Evolutionary conservation across 2,329 filamentous ascomycete species (phyloP), one percentile per base, ranked within the genome.

Genomic region (Monosporascus sp.): DNA sequence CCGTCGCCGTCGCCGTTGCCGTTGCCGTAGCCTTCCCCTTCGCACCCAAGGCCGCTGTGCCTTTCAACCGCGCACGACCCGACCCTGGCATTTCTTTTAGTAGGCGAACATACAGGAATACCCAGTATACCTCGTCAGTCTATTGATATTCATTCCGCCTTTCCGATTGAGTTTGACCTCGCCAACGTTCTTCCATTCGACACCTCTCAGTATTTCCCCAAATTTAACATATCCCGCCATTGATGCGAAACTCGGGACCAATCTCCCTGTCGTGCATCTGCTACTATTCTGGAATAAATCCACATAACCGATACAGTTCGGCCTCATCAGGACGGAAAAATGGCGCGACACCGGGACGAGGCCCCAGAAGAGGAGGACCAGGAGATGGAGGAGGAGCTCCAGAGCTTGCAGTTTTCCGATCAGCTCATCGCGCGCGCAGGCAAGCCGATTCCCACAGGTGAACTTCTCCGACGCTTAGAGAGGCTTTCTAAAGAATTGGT

Each of bases 371-470:
- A 70, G 37, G 72, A 69, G 37, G 68, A 69, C 37, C 63, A 72
- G 56, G 69, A 72, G 56, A 70, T 71, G 61, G 68, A 69, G 28
- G 69, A 69, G 37, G 70, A 72, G 53, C 66, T 72, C 18, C 70
- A 71, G 44, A 73, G 70, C 53, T 82, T 99, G 48, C 76, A 84
- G 61, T 97, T 97, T 78, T 84, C 92, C 65, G 86, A 97, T 67
- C 79, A 90, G 58, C 78, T 99, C 53, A 89, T 91, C 68, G 97
- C 94, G 89, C 88, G 88, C 67, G 90, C 92, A 44, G 94, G 93
- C 55, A 94, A 90, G 72, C 85, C 91, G 50, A 96, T 99, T 65
- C 78, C 88, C 38, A 89, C 92, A 48, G 85, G 83, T 59, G 91
- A 92, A 60, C 82, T 99, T 49, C 78, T 97, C 60, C 81, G 84